phyloP scores from a whole-genome alignment of 2,329 filamentous ascomycete species.

The Arthrobotrys conoides region DNA sequence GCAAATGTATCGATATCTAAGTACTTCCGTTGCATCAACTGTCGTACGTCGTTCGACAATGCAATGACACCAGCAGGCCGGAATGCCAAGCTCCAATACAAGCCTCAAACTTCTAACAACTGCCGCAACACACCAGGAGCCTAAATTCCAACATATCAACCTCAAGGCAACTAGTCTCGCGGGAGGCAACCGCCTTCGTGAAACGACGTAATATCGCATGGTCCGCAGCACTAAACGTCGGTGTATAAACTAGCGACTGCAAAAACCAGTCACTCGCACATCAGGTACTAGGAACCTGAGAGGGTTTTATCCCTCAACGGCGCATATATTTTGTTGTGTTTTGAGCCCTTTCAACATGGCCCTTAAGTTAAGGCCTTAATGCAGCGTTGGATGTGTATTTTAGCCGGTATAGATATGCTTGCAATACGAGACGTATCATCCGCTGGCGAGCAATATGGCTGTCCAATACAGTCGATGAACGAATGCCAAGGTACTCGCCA shows the following conservation, averaged over 20 bases:
- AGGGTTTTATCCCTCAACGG: background rate
- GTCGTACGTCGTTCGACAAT: too few species aligned
- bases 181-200: background rate
- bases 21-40: too few species aligned
- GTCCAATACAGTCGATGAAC: background rate
- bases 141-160: slow-evolving; percentile 9
- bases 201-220: background rate
- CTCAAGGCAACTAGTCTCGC: background rate
- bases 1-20: too few species aligned
- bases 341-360: background rate
- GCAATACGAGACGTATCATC: slow-evolving; percentile 15
- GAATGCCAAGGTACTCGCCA: background rate
- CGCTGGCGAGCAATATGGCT: background rate
- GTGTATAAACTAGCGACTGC: slow-evolving; percentile 18
- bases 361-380: too few species aligned
- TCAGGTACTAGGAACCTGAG: background rate
- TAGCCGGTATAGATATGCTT: background rate
- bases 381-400: slow-evolving; percentile 8
- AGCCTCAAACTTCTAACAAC: background rate
- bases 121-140: background rate
- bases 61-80: too few species aligned
- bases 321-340: background rate
- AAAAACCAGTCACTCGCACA: background rate
- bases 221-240: slow-evolving; percentile 31
- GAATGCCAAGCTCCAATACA: too few species aligned